Conservation (phyloP, 768 basidiomycete genomes). For the Termitomyces heimii region DNA sequence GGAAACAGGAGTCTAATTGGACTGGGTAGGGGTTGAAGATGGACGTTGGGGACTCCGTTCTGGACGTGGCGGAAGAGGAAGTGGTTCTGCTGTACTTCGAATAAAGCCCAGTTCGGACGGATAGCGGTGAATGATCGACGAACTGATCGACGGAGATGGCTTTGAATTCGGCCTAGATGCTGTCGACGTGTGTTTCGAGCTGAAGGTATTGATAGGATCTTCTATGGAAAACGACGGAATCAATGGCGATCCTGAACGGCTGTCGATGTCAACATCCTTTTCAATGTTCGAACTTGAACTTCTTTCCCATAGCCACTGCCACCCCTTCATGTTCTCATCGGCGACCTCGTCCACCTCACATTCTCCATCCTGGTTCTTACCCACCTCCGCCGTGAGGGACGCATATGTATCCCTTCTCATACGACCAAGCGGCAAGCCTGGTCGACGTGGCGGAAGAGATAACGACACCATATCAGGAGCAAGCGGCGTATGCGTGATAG, state of each 20-base stretch:
- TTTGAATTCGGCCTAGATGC: not conserved
- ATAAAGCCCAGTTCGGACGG: not conserved
- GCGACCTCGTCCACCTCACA: not conserved
- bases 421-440: not conserved
- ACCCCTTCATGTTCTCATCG: not conserved
- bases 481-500: conserved; percentile 24
- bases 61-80: conserved; percentile 23
- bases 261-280: conserved; percentile 1
- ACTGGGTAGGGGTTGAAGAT: conserved; percentile 2
- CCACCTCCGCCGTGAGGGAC: not conserved
- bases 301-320: conserved; percentile 7
- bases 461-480: conserved; percentile 29
- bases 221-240: conserved; percentile 47
- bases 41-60: conserved; percentile 17
- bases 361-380: not conserved
- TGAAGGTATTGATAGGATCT: conserved; percentile 41
- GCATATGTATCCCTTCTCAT: conserved; percentile 3
- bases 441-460: conserved; percentile 32
- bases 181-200: conserved; percentile 6
- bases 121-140: not conserved
- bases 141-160: not conserved
- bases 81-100: not conserved
- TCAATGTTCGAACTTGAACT: not conserved
- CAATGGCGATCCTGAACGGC: conserved; percentile 27
- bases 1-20: not conserved